A percentile compares a stretch with the other conserved stretches of the same genome.
Conservation (phyloP, 176 grass and related monocot species). For the Coix lacrymajobi region DNA sequence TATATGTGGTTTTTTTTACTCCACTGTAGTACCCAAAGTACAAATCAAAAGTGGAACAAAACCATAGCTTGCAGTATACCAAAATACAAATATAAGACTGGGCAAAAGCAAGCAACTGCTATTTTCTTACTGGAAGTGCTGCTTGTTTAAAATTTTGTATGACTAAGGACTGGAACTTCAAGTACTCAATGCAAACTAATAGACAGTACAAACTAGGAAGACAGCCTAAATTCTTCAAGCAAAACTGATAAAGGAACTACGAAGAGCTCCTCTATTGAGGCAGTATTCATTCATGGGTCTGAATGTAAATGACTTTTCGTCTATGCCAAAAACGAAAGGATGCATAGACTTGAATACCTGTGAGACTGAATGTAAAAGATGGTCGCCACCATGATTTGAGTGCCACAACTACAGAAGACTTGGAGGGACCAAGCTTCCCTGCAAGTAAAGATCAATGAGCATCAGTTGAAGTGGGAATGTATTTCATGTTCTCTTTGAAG, state of each 20-base stretch:
- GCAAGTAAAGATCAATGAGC: neutral
- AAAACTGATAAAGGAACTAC: neutral
- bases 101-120: neutral
- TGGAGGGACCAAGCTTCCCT: slow-evolving; percentile 79
- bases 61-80: neutral
- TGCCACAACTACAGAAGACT: slow-evolving; percentile 66
- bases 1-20: neutral
- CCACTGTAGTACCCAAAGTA: neutral
- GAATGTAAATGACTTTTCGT: neutral
- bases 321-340: neutral
- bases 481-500: neutral
- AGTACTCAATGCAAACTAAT: neutral
- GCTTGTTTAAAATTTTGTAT: neutral
- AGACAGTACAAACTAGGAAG: neutral
- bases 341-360: slow-evolving; percentile 41
- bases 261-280: neutral
- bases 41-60: neutral
- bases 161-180: neutral
- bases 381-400: slow-evolving; percentile 98
- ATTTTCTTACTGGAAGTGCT: neutral
- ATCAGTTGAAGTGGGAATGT: neutral
- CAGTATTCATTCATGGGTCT: neutral
- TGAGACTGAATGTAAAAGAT: slow-evolving; percentile 79
- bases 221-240: neutral
- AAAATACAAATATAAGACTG: neutral